Conservation (phyloP, 2,329 filamentous ascomycete species). For the Pseudogymnoascus sp. region DNA sequence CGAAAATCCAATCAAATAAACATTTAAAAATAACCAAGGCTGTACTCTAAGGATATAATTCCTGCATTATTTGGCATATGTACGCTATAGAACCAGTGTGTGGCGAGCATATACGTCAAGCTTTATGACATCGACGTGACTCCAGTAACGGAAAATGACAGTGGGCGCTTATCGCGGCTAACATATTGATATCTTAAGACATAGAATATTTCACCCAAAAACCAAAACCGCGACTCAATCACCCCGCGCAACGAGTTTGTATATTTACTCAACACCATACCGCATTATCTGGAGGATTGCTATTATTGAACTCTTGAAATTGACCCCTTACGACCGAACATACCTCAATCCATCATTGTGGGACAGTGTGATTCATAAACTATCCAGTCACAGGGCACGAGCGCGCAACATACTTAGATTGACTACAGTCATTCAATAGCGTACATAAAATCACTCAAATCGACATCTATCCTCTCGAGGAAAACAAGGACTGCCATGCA, state of each 20-base stretch:
- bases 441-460: neutral
- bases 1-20: slow-evolving; percentile 10
- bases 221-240: neutral
- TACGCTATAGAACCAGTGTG: neutral
- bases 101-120: neutral
- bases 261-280: slow-evolving; percentile 11
- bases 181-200: neutral
- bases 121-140: neutral
- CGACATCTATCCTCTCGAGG: neutral
- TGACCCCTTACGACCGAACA: neutral
- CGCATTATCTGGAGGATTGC: neutral
- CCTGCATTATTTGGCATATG: neutral
- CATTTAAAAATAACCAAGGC: neutral
- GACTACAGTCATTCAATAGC: slow-evolving; percentile 4
- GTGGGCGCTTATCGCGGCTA: slow-evolving; percentile 9
- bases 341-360: neutral
- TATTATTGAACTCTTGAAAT: slow-evolving; percentile 5
- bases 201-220: slow-evolving; percentile 4
- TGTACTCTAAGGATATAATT: neutral
- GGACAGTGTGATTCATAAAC: slow-evolving; percentile 2
- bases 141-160: neutral
- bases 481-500: neutral
- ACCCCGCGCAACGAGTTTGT: neutral
- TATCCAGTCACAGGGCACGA: neutral
- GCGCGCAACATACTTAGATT: slow-evolving; percentile 1